These are phyloP conservation scores for Coix lacrymajobi DNA, from an alignment of 176 grass and related monocot genomes.

Conservation along the genomic window DNA sequence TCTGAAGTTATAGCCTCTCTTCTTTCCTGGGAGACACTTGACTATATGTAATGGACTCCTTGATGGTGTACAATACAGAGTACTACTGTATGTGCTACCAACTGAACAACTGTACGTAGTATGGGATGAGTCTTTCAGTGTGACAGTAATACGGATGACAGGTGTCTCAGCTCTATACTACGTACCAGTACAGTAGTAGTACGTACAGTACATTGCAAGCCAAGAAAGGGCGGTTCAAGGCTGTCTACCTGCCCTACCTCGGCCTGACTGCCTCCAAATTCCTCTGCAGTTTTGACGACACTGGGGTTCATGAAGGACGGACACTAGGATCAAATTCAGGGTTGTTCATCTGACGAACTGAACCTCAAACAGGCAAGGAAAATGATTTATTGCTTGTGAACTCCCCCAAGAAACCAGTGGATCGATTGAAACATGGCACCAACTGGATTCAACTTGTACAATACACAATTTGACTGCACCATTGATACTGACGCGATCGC, in stretches of 20 bases:
- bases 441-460: neutral
- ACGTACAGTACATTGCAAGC: slow-evolving; percentile 31
- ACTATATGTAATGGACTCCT: too few species aligned
- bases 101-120: neutral
- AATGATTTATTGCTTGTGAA: neutral
- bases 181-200: neutral
- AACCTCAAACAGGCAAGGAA: neutral
- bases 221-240: slow-evolving; percentile 20
- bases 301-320: neutral
- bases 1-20: neutral
- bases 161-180: neutral
- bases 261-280: neutral
- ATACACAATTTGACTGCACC: neutral
- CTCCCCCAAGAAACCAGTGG: neutral
- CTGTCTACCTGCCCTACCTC: neutral
- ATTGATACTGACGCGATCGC: neutral
- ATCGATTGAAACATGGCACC: slow-evolving; percentile 8
- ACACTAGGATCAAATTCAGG: neutral
- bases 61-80: neutral
- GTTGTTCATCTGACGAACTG: neutral
- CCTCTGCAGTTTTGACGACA: neutral
- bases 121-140: neutral
- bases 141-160: neutral
- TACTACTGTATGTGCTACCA: neutral
- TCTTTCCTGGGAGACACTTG: neutral